phyloP scores from a whole-genome alignment of 768 basidiomycete genomes.

The Leccinum obscurum region DNA sequence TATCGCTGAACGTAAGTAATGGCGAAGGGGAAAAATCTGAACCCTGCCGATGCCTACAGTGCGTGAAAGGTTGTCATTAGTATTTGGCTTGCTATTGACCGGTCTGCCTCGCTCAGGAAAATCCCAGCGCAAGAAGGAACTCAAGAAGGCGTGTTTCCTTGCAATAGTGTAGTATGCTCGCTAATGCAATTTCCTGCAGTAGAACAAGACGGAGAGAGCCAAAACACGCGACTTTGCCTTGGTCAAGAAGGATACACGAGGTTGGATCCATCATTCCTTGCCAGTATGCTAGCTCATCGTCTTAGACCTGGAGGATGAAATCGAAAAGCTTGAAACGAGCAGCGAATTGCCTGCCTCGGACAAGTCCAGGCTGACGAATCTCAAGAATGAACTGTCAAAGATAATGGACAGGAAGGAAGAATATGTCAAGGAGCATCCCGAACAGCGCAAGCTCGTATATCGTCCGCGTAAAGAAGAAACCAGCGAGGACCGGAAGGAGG shows the following conservation, averaged over 20 bases:
- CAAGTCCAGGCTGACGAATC: conserved; percentile 62
- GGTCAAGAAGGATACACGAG: conserved; percentile 91
- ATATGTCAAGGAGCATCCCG: conserved; percentile 91
- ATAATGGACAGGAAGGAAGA: conserved; percentile 88
- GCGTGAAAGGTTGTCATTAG: conserved; percentile 6
- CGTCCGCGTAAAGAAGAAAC: conserved; percentile 48
- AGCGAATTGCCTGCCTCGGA: conserved; percentile 49
- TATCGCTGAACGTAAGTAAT: conserved; percentile 36
- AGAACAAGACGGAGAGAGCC: conserved; percentile 87
- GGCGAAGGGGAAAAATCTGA: conserved; percentile 83
- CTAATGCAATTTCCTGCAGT: conserved; percentile 42
- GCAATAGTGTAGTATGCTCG: conserved; percentile 14
- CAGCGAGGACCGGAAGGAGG: conserved; percentile 42
- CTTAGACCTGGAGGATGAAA: conserved; percentile 79
- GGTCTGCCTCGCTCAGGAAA: conserved; percentile 60
- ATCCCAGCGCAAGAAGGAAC: conserved; percentile 88
- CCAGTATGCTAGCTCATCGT: conserved; percentile 7
- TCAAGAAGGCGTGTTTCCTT: conserved; percentile 69
- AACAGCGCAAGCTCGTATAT: conserved; percentile 85
- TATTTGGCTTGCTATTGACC: conserved; percentile 4
- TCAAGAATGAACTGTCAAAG: conserved; percentile 76
- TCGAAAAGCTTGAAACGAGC: conserved; percentile 60
- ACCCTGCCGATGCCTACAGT: conserved; percentile 96
- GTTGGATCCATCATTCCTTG: conserved; percentile 38
- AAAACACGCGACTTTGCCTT: conserved; percentile 87